Percentiles rank a stretch among this genome's conserved stretches.
phyloP scores from a whole-genome alignment of 2,329 filamentous ascomycete species.

The Xylaria polymorpha region DNA sequence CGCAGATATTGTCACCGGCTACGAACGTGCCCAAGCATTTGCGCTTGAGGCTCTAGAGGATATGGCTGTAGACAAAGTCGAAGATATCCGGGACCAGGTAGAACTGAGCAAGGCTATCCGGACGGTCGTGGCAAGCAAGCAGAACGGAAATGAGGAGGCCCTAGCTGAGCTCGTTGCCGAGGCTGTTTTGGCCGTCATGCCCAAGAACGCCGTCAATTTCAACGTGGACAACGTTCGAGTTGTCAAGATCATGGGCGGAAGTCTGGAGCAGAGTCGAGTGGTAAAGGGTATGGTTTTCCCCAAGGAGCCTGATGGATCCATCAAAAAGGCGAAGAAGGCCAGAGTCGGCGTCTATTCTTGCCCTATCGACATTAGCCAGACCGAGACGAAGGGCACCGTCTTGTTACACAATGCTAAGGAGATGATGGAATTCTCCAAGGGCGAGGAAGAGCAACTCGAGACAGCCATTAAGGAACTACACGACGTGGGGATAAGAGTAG shows the following conservation, averaged over 20 bases:
- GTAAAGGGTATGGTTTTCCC: constrained; percentile 99
- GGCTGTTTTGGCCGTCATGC: constrained; percentile 84
- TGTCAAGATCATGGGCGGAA: constrained; percentile 99
- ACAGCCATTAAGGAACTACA: constrained; percentile 92
- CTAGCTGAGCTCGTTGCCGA: constrained; percentile 89
- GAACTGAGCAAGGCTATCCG: constrained; percentile 95
- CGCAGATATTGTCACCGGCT: constrained; percentile 95
- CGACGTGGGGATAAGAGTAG: constrained; percentile 90
- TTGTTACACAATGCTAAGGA: constrained; percentile 97
- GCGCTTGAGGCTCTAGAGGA: constrained; percentile 88
- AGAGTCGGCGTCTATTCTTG: constrained; percentile 98
- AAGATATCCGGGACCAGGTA: constrained; percentile 80
- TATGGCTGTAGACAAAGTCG: constrained; percentile 89
- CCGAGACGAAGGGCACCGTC: constrained; percentile 98
- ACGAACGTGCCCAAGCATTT: constrained; percentile 92
- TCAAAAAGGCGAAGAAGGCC: constrained; percentile 92
- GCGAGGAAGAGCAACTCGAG: constrained; percentile 93
- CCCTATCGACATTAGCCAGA: constrained; percentile 93
- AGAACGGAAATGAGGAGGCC: constrained; percentile 91
- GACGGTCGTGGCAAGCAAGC: constrained; percentile 96
- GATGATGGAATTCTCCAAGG: constrained; percentile 98
- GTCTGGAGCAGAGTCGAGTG: constrained; percentile 91
- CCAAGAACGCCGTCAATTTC: constrained; percentile 95
- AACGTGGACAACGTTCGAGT: constrained; percentile 99
- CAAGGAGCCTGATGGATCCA: constrained; percentile 88